Evolutionary conservation across 2,329 filamentous ascomycete genomes (phyloP).

Genomic region (Colletotrichum musicola): DNA sequence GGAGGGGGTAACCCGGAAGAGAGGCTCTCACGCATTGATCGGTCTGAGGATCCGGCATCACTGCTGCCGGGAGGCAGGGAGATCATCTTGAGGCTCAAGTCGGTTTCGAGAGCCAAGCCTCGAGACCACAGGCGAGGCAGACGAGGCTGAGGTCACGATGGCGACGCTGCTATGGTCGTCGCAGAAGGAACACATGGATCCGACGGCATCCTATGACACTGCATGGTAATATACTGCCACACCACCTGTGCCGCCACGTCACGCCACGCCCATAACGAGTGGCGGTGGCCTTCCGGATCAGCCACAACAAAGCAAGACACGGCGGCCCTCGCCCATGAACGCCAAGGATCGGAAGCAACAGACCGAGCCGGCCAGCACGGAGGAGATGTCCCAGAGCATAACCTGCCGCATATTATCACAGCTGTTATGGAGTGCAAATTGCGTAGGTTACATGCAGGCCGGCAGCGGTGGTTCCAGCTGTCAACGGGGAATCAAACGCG

Average conservation of each 20-base stretch:
- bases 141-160: constrained; percentile 11
- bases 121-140: constrained; percentile 1
- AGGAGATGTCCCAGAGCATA: constrained; percentile 16
- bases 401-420: neutral
- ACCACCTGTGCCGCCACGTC: neutral
- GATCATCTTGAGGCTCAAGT: constrained; percentile 33
- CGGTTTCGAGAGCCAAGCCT: constrained; percentile 19
- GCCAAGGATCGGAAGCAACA: constrained; percentile 8
- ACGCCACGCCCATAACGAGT: neutral
- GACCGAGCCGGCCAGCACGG: constrained; percentile 16
- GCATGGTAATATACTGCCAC: too few relatives aligned
- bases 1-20: constrained; percentile 13
- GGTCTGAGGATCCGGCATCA: constrained; percentile 31
- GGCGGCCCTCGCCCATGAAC: neutral
- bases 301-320: neutral
- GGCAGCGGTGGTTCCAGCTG: constrained; percentile 20
- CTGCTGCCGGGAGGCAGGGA: constrained; percentile 24
- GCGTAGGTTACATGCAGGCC: neutral
- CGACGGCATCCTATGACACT: neutral
- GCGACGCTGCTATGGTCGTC: too few relatives aligned
- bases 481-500: constrained; percentile 34
- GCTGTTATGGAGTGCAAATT: constrained; percentile 4
- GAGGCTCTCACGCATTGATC: constrained; percentile 28
- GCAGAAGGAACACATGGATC: too few relatives aligned
- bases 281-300: neutral